Conservation (phyloP, 1,139 yeast genomes). For the Yamadazyma blattariae region DNA sequence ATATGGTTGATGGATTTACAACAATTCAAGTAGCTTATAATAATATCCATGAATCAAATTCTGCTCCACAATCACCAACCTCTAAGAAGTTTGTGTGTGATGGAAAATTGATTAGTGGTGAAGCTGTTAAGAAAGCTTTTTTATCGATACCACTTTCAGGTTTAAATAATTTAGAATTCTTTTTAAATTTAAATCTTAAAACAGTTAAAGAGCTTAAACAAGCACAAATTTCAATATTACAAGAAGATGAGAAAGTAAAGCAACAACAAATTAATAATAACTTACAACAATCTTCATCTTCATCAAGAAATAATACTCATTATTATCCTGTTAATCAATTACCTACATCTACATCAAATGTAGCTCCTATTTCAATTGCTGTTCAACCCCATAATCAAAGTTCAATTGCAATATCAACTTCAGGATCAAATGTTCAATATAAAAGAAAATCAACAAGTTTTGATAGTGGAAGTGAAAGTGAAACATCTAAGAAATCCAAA, state of each 20-base stretch:
- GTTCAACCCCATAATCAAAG: neutral
- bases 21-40: constrained; percentile 3
- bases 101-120: constrained; percentile 1
- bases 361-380: too few relatives aligned
- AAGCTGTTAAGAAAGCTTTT: constrained; percentile 3
- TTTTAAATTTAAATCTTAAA: constrained; percentile 5
- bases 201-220: constrained; percentile 5
- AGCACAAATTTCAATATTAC: constrained; percentile 2
- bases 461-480: too few relatives aligned
- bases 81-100: neutral
- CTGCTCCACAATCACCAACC: neutral
- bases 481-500: neutral
- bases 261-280: neutral
- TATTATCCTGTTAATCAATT: neutral
- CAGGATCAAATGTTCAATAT: neutral
- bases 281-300: too few relatives aligned
- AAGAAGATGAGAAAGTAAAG: constrained; percentile 2
- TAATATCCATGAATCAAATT: neutral
- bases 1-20: neutral
- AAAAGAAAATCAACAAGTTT: too few relatives aligned
- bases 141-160: constrained; percentile 8
- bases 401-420: neutral
- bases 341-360: neutral
- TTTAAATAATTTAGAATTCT: constrained; percentile 8
- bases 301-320: neutral